Conservation (phyloP, 176 grass and related monocot species). For the Aechmea fasciata region DNA sequence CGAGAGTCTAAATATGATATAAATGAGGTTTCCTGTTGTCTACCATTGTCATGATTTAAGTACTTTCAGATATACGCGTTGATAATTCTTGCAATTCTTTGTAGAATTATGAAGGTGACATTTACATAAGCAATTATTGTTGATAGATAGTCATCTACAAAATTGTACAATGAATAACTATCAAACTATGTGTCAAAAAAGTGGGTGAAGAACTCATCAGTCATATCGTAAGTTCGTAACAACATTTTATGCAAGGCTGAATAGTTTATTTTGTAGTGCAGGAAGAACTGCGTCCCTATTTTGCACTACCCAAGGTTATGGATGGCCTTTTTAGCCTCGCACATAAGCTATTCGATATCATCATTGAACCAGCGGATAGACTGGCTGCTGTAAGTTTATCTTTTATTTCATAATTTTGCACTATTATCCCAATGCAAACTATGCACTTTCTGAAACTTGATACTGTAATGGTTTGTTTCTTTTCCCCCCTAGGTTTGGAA, state of each 20-base stretch:
- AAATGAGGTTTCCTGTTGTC: conserved; percentile 53
- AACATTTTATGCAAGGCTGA: not conserved
- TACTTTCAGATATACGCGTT: too few relatives aligned
- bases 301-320: conserved; percentile 92
- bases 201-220: too few relatives aligned
- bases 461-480: not conserved
- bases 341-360: conserved; percentile 85
- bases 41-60: too few relatives aligned
- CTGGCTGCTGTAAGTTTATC: conserved; percentile 67
- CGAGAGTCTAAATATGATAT: conserved; percentile 89
- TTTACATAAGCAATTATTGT: not conserved
- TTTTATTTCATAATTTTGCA: conserved; percentile 10
- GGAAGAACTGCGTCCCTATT: conserved; percentile 96
- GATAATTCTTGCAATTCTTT: too few relatives aligned
- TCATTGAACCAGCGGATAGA: conserved; percentile 73
- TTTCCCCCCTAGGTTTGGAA: conserved; percentile 64
- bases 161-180: not conserved
- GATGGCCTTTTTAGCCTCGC: conserved; percentile 88
- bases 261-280: conserved; percentile 15
- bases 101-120: too few relatives aligned
- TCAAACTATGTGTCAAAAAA: too few relatives aligned
- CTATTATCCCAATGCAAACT: not conserved
- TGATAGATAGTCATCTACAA: not conserved
- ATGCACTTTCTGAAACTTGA: not conserved
- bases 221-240: not conserved